Base-by-base conservation (phyloP, 2,329 filamentous ascomycete species). In the Aschersonia sp. region DNA sequence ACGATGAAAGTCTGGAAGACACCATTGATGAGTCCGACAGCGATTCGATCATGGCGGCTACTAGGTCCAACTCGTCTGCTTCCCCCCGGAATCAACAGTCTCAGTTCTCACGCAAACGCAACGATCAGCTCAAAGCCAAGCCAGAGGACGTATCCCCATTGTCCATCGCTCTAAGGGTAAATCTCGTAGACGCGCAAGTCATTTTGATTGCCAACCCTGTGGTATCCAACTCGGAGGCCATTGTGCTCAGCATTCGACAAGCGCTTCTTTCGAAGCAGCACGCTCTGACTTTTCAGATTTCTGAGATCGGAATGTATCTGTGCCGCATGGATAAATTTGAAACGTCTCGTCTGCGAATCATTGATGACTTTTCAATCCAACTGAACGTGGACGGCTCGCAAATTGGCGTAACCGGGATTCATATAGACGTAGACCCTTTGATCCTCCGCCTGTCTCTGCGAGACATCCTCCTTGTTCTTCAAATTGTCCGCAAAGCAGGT, bases 291-390 rank as follows among this genome's bases (percentile, higher is more conserved):
- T 76, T 99, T 59, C 91, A 98, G 60, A 80, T 98, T 3, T 89
- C 88, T 5, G 83, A 97, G 59, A 78, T 97, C 47, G 92, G 92
- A 56, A 98, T 99, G 92, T 99, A 96, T 63, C 66, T 98, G 32
- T 98, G 94, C 61, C 85, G 92, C 9, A 98, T 99, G 92, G 94
- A 99, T 64, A 86, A 82, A 53, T 97, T 97, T 56, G 91, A 98
- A 55, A 89, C 85, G 3, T 89, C 84, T 41, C 80, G 88, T 40
- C 74, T 98, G 44, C 82, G 92, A 20, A 95, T 99, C 51, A 78
- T 99, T 32, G 94, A 99, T 60, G 89, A 98, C 64, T 98, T 98
- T 62, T 95, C 89, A 3, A 72, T 97, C 7, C 85, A 92, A 53
- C 74, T 94, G 56, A 92, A 87, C 3, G 80, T 98, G 71, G 91